These are phyloP conservation scores for Avena sativa DNA, from an alignment of 176 grass and related monocot genomes.

Conservation along the genomic window DNA sequence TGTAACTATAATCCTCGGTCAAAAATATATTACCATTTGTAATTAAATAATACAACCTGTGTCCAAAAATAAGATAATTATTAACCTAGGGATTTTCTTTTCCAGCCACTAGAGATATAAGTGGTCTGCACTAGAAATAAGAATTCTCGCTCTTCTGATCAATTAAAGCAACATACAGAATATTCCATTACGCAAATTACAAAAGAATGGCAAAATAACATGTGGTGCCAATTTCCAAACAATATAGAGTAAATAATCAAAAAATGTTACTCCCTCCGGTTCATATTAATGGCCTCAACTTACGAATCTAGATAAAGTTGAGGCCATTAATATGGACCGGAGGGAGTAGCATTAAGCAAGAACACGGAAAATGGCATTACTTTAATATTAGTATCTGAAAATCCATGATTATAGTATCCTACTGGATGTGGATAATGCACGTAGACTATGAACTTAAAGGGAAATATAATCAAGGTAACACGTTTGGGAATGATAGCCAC, in stretches of 20 bases:
- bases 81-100: slow-evolving; percentile 2
- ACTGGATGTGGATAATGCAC: slow-evolving; percentile 1
- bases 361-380: slow-evolving; percentile 11
- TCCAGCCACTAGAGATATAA: neutral
- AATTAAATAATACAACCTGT: neutral
- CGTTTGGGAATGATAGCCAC: slow-evolving; percentile 44
- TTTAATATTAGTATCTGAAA: slow-evolving; percentile 29
- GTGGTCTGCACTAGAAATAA: neutral
- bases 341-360: neutral
- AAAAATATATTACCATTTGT: neutral
- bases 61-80: neutral
- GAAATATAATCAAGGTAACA: slow-evolving; percentile 20
- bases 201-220: neutral
- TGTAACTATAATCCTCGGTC: neutral
- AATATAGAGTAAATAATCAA: neutral
- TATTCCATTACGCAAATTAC: neutral
- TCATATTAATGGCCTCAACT: too few species aligned
- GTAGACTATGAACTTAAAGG: slow-evolving; percentile 16
- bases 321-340: too few species aligned
- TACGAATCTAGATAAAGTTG: too few species aligned
- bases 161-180: too few species aligned
- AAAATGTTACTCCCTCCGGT: neutral
- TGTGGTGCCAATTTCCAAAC: neutral
- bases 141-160: neutral
- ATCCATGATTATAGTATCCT: neutral